Conservation (phyloP, 371 early-diverging fungal species). For the Mortierella sp. region DNA sequence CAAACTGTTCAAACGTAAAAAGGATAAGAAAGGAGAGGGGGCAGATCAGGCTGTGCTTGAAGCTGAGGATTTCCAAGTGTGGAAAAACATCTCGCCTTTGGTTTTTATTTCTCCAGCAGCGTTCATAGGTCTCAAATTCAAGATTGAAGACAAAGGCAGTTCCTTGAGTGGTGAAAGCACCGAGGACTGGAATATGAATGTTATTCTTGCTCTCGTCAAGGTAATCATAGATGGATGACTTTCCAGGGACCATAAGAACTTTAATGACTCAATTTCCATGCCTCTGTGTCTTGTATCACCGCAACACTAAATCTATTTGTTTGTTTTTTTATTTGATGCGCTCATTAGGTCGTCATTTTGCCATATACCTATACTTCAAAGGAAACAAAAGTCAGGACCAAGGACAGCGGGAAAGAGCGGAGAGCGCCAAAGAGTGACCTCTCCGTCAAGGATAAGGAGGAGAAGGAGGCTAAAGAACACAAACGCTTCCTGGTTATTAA, state of each 20-base stretch:
- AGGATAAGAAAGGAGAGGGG: constrained; percentile 39
- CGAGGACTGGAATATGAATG: constrained; percentile 56
- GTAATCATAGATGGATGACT: constrained; percentile 12
- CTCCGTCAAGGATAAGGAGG: constrained; percentile 41
- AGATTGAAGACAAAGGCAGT: constrained; percentile 56
- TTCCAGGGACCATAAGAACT: too few relatives aligned
- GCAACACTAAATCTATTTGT: neutral
- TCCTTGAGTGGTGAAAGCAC: constrained; percentile 17
- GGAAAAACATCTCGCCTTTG: constrained; percentile 45
- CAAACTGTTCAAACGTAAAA: constrained; percentile 54
- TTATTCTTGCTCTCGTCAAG: constrained; percentile 56
- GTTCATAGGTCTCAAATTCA: constrained; percentile 55
- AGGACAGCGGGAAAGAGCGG: constrained; percentile 6
- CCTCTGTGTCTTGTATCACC: too few relatives aligned
- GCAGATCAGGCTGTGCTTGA: constrained; percentile 26
- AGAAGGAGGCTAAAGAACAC: constrained; percentile 51
- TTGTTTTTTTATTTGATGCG: neutral
- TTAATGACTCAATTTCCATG: neutral
- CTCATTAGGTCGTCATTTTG: constrained; percentile 48
- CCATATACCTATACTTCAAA: constrained; percentile 51
- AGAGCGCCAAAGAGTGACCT: constrained; percentile 18
- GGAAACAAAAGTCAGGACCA: constrained; percentile 51
- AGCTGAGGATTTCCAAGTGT: constrained; percentile 44
- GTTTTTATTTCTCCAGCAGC: constrained; percentile 45
- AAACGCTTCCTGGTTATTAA: constrained; percentile 51